Evolutionary conservation across 2,329 filamentous ascomycete genomes (phyloP).

Genomic region (Beauveria caledonica): DNA sequence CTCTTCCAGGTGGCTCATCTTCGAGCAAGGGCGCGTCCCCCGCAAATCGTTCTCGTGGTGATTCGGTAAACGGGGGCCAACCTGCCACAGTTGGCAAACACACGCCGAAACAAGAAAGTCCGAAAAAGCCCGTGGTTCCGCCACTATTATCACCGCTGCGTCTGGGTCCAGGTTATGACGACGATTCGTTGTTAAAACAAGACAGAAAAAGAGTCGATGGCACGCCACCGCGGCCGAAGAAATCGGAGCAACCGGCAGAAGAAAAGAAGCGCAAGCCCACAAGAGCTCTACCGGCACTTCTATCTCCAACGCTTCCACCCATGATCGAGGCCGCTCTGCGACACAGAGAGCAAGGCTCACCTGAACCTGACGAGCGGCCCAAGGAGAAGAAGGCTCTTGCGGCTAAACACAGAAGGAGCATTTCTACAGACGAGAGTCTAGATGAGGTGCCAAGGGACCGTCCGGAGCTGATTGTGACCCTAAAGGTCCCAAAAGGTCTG

Average conservation of each 20-base stretch:
- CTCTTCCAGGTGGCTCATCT: slow-evolving; percentile 23
- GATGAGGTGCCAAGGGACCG: slow-evolving; percentile 24
- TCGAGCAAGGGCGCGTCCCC: slow-evolving; percentile 25
- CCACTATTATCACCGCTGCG: slow-evolving; percentile 45
- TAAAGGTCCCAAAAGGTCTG: slow-evolving; percentile 41
- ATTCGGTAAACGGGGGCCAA: slow-evolving; percentile 35
- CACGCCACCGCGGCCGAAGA: slow-evolving; percentile 16
- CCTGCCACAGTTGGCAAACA: slow-evolving; percentile 25
- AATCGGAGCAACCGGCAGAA: slow-evolving; percentile 18
- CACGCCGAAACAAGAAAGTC: slow-evolving; percentile 30
- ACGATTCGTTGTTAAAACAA: slow-evolving; percentile 17
- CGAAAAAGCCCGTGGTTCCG: slow-evolving; percentile 36
- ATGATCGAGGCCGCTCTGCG: slow-evolving; percentile 40
- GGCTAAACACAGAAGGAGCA: slow-evolving; percentile 19
- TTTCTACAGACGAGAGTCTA: slow-evolving; percentile 21
- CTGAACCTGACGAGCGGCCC: slow-evolving; percentile 4
- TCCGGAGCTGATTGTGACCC: slow-evolving; percentile 31
- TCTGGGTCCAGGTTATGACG: slow-evolving; percentile 36
- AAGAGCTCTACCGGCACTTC: slow-evolving; percentile 36
- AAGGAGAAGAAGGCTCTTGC: slow-evolving; percentile 12
- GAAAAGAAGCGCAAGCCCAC: slow-evolving; percentile 32
- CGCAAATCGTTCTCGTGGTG: slow-evolving; percentile 29
- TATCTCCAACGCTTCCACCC: slow-evolving; percentile 49
- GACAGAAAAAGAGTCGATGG: slow-evolving; percentile 20
- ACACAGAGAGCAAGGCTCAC: slow-evolving; percentile 15